Evolutionary conservation across 148 eudicot genomes (phyloP), one percentile per base, ranked within the genome.

Genomic region (Beta vulgaris): DNA sequence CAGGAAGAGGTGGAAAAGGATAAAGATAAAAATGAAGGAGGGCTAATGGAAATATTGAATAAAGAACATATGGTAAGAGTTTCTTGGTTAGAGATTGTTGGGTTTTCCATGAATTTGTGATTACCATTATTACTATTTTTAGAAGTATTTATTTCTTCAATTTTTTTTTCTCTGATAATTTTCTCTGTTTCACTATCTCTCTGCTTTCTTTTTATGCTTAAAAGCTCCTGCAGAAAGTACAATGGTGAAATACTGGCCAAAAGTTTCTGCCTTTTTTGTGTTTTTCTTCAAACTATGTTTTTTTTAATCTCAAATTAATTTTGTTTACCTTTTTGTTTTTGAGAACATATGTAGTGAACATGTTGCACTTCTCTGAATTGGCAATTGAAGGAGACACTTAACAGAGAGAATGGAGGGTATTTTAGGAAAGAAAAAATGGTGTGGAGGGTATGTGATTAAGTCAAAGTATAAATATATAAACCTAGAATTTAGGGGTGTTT

Each of bases 11-110:
- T 73, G 77, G 77, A 23, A 78, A 35, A 25, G 92, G 87, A 71
- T 79, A 81, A 23, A 89, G 75, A 66, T 83, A 92, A 6, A 92
- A 80, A 18, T 82, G 82, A 77, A 89, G 23, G 0, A 92, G 60
- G 64, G 84, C 84, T 29, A 92, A 57, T 25, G 91, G 84, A 21
- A 92, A 65, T 44, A 90, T 60, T 55, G 86, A 85, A 82, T 81
- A 88, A 4, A 89, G 37, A 3, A 79, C 43, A 73, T 80, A 92
- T 7, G 84, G 83, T 19, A 89, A 34, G 6, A 90, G 73, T 68
- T 89, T 92, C 74, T 53, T 95, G 4, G 74, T 69, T 29, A 84
- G 12, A 62, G 79, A 77, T 54, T 78, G 14, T 53, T 87, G 80
- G 18, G 65, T 53, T 67, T 75, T 75, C 65, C 72, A 75, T 1